Base-by-base conservation (phyloP, 2,329 filamentous ascomycete species). In the Scedosporium apiospermum region DNA sequence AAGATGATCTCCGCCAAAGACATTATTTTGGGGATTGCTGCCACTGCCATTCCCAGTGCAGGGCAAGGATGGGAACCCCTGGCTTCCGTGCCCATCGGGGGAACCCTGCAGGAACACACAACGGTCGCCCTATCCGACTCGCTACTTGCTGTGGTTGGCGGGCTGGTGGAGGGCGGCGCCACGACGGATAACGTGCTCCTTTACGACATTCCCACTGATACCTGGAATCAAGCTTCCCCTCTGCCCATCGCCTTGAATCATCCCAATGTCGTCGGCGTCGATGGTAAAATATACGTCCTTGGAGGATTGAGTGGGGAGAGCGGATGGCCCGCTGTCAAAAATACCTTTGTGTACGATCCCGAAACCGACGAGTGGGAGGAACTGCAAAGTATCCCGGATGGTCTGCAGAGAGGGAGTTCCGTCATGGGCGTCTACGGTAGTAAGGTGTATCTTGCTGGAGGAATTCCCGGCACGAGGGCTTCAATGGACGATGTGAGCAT, bases 361-460 rank as follows among this genome's bases (percentile, higher is more conserved):
- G 18, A 23, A 18, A 67, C 63, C 1, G 65, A 74, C 16, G 64
- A 26, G 1, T 75, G 74, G 74, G 60, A 59, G 9, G 58, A 62
- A 18, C 58, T 71, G 16, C 55, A 61, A 1, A 60, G 68, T 0
- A 74, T 75, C 46, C 73, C 74, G 0, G 59, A 65, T 0, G 71
- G 69, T 0, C 64, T 67, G 0, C 66, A 68, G 53, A 65, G 68
- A 16, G 77, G 75, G 0, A 73, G 71, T 60, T 71, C 76, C 0
- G 68, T 70, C 0, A 62, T 76, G 0, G 71, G 70, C 1, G 71
- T 76, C 1, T 62, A 69, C 5, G 68, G 66, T 1, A 63, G 66
- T 3, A 70, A 63, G 0, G 70, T 78, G 4, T 74, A 72, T 59
- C 67, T 78, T 1, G 75, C 73, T 1, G 76, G 76, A 3, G 76